Base-by-base conservation (phyloP, 345 rosid genomes). In the Geranium rotundifolium region DNA sequence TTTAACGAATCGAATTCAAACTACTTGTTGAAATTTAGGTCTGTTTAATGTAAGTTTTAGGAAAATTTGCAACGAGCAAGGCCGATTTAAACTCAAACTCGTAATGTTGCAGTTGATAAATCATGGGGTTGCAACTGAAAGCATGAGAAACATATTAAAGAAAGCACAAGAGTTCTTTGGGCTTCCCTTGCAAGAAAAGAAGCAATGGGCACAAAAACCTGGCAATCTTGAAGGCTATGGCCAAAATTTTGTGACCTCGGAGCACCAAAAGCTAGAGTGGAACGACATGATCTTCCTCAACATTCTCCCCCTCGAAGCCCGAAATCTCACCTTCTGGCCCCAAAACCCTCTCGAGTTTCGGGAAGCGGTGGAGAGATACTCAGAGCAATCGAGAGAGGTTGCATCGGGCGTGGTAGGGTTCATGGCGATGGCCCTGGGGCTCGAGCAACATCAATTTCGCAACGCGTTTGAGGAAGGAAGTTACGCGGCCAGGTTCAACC, bases 161-260 rank as follows among this genome's bases (percentile, higher is more conserved):
- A 63, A 54, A 20, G 20, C 31, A 23, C 60, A 18, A 3, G 73
- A 52, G 29, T 73, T 73, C 63, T 73, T 68, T 19, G 54, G 57
- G 1, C 67, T 73, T 58, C 73, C 76, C 13, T 17, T 56, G 17
- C 13, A 23, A 19, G 72, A 68, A 60, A 73, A 65, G 50, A 23
- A 64, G 37, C 61, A 54, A 4, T 68, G 66, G 66, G 72, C 72
- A 19, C 69, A 65, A 61, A 63, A 65, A 34, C 65, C 76, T 16
- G 76, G 76, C 49, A 63, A 65, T 30, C 71, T 72, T 7, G 69
- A 72, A 46, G 76, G 76, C 29, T 72, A 68, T 52, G 77, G 73
- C 49, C 77, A 73, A 29, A 73, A 72, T n/a, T 73, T 69, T 50
- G 67, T 73, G 19, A 73, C 76, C 59, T 73, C 62, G 3, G 67